Conservation (phyloP, 164 flowering plant species). For the Tinospora cordifolia region DNA sequence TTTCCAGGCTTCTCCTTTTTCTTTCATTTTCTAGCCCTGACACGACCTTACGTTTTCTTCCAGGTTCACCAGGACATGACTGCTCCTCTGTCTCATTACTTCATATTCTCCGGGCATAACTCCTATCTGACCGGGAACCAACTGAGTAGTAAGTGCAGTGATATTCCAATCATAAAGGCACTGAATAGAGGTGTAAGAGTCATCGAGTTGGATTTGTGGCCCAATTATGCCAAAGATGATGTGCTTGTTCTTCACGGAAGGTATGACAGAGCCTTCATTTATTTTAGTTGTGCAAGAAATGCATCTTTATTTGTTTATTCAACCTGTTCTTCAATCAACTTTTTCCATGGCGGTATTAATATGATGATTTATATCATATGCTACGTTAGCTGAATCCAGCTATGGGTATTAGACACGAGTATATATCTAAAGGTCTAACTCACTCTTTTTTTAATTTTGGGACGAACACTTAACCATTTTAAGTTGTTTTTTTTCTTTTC, state of each 20-base stretch:
- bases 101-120: constrained; percentile 81
- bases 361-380: too few species aligned
- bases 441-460: too few species aligned
- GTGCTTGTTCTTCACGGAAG: constrained; percentile 74
- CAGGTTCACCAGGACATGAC: constrained; percentile 77
- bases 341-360: too few species aligned
- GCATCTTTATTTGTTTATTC: neutral
- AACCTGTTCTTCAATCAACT: neutral
- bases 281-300: neutral
- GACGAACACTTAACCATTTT: too few species aligned
- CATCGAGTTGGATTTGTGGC: constrained; percentile 84
- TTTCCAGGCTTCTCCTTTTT: neutral
- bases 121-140: constrained; percentile 88
- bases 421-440: too few species aligned
- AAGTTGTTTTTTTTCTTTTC: too few species aligned
- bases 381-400: too few species aligned
- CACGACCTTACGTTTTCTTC: constrained; percentile 5
- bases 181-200: constrained; percentile 65
- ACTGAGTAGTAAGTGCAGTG: constrained; percentile 79
- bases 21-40: neutral
- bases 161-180: constrained; percentile 60
- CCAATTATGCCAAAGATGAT: constrained; percentile 54
- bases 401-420: too few species aligned
- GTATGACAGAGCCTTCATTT: constrained; percentile 20
- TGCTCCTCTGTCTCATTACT: constrained; percentile 78